A percentile compares a stretch with the other conserved stretches of the same genome.
These are phyloP conservation scores for Phyllosticta capitalensis DNA, from an alignment of 2,329 filamentous ascomycete genomes.

Conservation along the genomic window DNA sequence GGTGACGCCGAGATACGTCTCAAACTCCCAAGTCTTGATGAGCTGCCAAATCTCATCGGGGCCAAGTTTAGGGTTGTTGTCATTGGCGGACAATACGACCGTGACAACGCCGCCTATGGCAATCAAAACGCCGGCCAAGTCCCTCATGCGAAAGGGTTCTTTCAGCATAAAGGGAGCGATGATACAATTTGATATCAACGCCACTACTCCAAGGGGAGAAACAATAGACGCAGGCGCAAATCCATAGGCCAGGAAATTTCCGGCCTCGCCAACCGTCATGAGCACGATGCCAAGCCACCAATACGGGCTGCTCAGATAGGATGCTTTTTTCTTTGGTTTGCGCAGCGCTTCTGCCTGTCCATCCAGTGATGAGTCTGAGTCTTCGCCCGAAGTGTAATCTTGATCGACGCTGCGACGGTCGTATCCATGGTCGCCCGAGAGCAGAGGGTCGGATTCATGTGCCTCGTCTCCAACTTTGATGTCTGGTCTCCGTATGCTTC, in stretches of 20 bases:
- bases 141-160: conserved; percentile 74
- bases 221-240: conserved; percentile 97
- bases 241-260: conserved; percentile 94
- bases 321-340: conserved; percentile 43
- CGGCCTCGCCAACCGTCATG: conserved; percentile 86
- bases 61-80: conserved; percentile 81
- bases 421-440: background rate
- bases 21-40: conserved; percentile 81
- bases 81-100: conserved; percentile 83
- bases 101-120: conserved; percentile 82
- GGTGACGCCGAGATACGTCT: conserved; percentile 78
- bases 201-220: conserved; percentile 92
- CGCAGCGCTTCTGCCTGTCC: conserved; percentile 22
- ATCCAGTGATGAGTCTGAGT: conserved; percentile 20
- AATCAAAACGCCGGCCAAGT: conserved; percentile 80
- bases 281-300: conserved; percentile 94
- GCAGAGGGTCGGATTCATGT: conserved; percentile 5
- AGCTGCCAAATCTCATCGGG: conserved; percentile 83
- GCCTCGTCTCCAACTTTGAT: conserved; percentile 7
- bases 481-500: conserved; percentile 10
- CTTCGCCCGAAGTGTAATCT: background rate
- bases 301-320: conserved; percentile 82
- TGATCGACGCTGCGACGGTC: background rate
- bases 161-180: conserved; percentile 93
- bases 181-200: conserved; percentile 90